Evolutionary conservation across 768 basidiomycete genomes (phyloP).

Genomic region (Suillus occidentalis): DNA sequence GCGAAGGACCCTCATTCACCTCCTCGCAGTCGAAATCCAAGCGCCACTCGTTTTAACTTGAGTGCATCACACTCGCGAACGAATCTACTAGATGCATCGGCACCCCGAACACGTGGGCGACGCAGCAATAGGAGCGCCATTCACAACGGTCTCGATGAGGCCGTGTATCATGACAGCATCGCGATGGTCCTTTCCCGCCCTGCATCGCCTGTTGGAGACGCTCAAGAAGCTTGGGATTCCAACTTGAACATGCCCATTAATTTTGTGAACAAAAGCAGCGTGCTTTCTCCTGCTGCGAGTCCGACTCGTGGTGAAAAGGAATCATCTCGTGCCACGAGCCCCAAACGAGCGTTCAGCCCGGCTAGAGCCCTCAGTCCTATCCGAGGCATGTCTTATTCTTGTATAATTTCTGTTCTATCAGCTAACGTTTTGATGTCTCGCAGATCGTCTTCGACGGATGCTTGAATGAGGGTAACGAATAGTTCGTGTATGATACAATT

Average conservation of each 20-base stretch:
- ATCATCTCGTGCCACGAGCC: constrained; percentile 12
- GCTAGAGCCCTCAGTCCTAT: constrained; percentile 29
- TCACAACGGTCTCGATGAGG: not conserved
- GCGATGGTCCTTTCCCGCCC: constrained; percentile 29
- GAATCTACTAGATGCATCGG: not conserved
- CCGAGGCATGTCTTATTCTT: constrained; percentile 27
- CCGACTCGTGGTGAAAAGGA: constrained; percentile 6
- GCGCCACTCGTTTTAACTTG: not conserved
- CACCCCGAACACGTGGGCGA: constrained; percentile 21
- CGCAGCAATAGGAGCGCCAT: constrained; percentile 15
- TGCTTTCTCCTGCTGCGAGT: not conserved
- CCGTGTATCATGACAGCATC: constrained; percentile 13
- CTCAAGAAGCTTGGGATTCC: constrained; percentile 7
- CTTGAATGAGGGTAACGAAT: constrained; percentile 3
- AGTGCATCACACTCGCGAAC: not conserved
- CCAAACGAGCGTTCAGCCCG: constrained; percentile 24
- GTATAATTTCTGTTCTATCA: constrained; percentile 11
- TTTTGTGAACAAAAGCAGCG: not conserved
- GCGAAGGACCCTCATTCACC: not conserved
- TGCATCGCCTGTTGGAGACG: constrained; percentile 14
- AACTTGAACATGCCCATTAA: constrained; percentile 8
- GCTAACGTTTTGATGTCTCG: constrained; percentile 1
- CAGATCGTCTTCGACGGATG: constrained; percentile 30
- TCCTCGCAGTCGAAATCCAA: not conserved
- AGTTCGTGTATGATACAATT: not conserved